Conservation (phyloP, 805 yeast species). For the Nakazawaea anatomiae region DNA sequence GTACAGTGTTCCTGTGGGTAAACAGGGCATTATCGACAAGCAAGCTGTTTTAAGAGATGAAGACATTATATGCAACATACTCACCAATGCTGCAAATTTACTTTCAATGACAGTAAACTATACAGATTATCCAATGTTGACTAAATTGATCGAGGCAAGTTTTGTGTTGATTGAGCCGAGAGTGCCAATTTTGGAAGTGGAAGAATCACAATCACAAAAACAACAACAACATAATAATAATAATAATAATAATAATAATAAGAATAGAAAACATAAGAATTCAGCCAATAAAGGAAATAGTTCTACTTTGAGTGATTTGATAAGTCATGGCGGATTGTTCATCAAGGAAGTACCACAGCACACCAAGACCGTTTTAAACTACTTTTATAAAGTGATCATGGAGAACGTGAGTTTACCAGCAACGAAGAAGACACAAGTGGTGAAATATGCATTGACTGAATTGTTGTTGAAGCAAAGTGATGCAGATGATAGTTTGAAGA, state of each 20-base stretch:
- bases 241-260: conserved; percentile 9
- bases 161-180: conserved; percentile 38
- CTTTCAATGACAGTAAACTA: conserved; percentile 18
- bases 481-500: conserved; percentile 31
- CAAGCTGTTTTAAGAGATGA: conserved; percentile 23
- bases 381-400: conserved; percentile 45
- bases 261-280: conserved; percentile 24
- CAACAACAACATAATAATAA: conserved; percentile 13
- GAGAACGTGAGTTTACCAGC: conserved; percentile 49
- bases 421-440: conserved; percentile 57
- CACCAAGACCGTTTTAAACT: conserved; percentile 30
- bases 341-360: conserved; percentile 30
- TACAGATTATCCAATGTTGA: conserved; percentile 45
- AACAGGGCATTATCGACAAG: conserved; percentile 29
- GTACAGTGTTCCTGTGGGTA: conserved; percentile 48
- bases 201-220: conserved; percentile 14
- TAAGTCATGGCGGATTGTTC: conserved; percentile 61
- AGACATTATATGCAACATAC: conserved; percentile 25
- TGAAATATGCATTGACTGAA: conserved; percentile 32
- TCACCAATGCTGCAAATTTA: conserved; percentile 20
- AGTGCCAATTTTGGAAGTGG: background rate
- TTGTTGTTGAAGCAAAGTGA: conserved; percentile 17
- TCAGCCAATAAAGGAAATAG: background rate
- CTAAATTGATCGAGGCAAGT: conserved; percentile 55
- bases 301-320: conserved; percentile 46